Percentiles rank a stretch among this genome's conserved stretches.
phyloP scores from a whole-genome alignment of 495 filamentous ascomycete genomes.

The Podospora comata region DNA sequence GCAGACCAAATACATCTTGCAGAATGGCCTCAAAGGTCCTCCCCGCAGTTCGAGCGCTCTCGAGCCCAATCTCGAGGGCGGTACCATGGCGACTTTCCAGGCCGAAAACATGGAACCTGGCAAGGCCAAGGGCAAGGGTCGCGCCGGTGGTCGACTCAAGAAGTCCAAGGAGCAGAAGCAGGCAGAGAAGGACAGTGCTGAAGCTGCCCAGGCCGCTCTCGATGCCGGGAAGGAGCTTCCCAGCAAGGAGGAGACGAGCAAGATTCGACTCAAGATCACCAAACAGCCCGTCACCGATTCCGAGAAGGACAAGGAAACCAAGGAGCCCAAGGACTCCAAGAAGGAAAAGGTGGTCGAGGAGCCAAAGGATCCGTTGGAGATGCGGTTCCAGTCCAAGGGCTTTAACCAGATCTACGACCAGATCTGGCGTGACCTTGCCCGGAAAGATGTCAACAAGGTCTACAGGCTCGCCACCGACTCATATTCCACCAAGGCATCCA shows the following conservation, averaged over 20 bases:
- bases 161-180: conserved; percentile 98
- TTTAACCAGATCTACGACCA: conserved; percentile 98
- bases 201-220: conserved; percentile 79
- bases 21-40: conserved; percentile 77
- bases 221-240: conserved; percentile 78
- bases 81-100: conserved; percentile 82
- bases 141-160: conserved; percentile 65
- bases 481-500: conserved; percentile 78
- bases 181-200: conserved; percentile 88
- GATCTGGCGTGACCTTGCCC: conserved; percentile 92
- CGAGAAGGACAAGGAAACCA: conserved; percentile 46
- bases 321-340: conserved; percentile 51
- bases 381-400: conserved; percentile 77
- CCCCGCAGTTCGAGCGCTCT: conserved; percentile 73
- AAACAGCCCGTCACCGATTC: conserved; percentile 36
- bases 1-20: conserved; percentile 74
- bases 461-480: conserved; percentile 80
- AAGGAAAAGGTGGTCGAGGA: conserved; percentile 61
- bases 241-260: conserved; percentile 64
- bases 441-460: conserved; percentile 90
- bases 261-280: conserved; percentile 55
- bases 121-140: conserved; percentile 63
- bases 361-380: conserved; percentile 46
- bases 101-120: conserved; percentile 58
- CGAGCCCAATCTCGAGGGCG: conserved; percentile 81